A percentile compares a stretch with the other conserved stretches of the same genome.
Conservation (phyloP, 257 asterid genomes). For the Verbascum thapsus region DNA sequence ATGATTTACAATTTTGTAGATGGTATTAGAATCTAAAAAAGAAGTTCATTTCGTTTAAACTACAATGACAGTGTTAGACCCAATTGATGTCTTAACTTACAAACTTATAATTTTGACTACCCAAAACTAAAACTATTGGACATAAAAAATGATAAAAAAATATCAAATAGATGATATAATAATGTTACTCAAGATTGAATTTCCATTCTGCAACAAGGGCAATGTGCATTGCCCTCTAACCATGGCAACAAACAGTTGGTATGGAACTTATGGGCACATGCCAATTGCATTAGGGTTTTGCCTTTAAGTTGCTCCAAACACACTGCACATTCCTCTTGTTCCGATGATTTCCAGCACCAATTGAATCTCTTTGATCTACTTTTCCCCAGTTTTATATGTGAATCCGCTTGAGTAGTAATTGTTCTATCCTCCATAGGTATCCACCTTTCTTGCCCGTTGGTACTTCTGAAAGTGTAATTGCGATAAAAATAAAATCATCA, state of each 20-base stretch:
- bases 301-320: constrained; percentile 64
- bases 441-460: constrained; percentile 20
- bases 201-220: constrained; percentile 73
- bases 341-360: constrained; percentile 70
- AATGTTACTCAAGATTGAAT: constrained; percentile 33
- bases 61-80: too few relatives aligned
- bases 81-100: too few relatives aligned
- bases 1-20: too few relatives aligned
- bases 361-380: constrained; percentile 49
- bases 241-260: constrained; percentile 70
- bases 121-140: too few relatives aligned
- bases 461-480: constrained; percentile 18
- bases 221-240: constrained; percentile 60
- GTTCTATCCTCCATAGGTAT: constrained; percentile 28
- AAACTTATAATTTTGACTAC: too few relatives aligned
- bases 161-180: too few relatives aligned
- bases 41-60: too few relatives aligned
- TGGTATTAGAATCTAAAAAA: too few relatives aligned
- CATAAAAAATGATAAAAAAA: too few relatives aligned
- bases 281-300: constrained; percentile 56
- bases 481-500: not conserved
- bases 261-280: constrained; percentile 74
- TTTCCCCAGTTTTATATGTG: constrained; percentile 36
- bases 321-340: constrained; percentile 71
- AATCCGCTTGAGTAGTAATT: constrained; percentile 9